These are phyloP conservation scores for Schizonepeta tenuifolia DNA, from an alignment of 257 asterid genomes.

Conservation along the genomic window DNA sequence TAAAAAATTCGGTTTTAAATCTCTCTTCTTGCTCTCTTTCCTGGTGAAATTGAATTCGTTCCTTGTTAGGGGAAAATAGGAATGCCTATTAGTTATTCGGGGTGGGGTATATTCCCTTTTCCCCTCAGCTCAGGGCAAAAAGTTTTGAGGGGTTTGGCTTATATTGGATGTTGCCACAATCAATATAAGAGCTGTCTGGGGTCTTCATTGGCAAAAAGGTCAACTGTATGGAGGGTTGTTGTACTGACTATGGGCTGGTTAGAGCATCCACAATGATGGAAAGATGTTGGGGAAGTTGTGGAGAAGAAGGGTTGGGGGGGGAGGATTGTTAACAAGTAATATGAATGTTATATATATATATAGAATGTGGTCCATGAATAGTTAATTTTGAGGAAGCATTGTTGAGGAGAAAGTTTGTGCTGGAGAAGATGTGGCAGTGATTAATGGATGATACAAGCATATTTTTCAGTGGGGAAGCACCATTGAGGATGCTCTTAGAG, in stretches of 20 bases:
- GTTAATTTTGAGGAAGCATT: no score
- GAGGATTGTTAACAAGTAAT: no score
- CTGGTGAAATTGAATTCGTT: background rate
- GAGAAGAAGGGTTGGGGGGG: no score
- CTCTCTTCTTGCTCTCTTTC: conserved; percentile 12
- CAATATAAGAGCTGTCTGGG: background rate
- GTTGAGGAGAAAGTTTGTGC: no score
- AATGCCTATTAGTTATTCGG: background rate
- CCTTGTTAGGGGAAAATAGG: conserved; percentile 19
- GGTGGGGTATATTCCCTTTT: background rate
- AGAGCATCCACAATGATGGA: no score
- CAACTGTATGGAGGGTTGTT: background rate
- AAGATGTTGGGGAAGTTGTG: no score
- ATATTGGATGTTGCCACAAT: background rate
- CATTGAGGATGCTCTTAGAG: no score
- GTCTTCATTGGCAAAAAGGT: background rate
- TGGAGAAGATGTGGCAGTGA: no score
- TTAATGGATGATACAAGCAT: no score
- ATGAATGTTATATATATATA: no score
- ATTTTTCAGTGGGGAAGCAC: no score
- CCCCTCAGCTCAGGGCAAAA: background rate
- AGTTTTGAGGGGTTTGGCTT: background rate
- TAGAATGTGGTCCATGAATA: no score
- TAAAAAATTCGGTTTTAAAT: conserved; percentile 4
- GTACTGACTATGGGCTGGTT: background rate